Conservation (phyloP, 257 asterid genomes). For the Forsythia viridissima region DNA sequence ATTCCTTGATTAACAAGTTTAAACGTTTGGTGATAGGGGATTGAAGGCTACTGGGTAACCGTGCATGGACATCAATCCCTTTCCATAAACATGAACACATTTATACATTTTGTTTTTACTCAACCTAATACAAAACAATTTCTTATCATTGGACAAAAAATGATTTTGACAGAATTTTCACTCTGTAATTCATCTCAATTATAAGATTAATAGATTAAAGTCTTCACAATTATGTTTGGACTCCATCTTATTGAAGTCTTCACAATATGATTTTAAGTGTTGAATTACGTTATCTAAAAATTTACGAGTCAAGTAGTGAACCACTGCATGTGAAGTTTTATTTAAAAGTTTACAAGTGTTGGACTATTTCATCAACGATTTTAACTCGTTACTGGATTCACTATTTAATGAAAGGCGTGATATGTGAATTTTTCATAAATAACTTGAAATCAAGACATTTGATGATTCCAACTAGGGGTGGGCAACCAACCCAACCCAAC, state of each 20-base stretch:
- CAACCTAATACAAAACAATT: not conserved
- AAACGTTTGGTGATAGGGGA: conserved; percentile 21
- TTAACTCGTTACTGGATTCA: too few species aligned
- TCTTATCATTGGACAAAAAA: too few species aligned
- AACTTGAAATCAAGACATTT: not conserved
- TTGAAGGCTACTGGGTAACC: conserved; percentile 9
- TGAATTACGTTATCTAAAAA: too few species aligned
- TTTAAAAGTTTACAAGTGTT: not conserved
- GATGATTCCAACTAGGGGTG: not conserved
- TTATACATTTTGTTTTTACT: not conserved
- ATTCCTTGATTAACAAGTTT: conserved; percentile 31
- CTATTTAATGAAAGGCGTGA: not conserved
- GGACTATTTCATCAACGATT: not conserved
- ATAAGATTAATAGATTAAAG: too few species aligned
- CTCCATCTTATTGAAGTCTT: too few species aligned
- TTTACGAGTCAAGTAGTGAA: not conserved
- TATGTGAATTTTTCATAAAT: not conserved
- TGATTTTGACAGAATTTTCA: too few species aligned
- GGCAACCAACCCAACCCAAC: too few species aligned
- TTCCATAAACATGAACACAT: not conserved
- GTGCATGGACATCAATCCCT: not conserved
- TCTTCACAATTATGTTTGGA: too few species aligned
- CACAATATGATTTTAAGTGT: too few species aligned
- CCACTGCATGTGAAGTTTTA: too few species aligned
- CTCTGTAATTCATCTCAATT: too few species aligned